Percentiles rank a stretch among this genome's conserved stretches.
Conservation (phyloP, 331 rosid genomes). For the Rhamnella rubrinervis region DNA sequence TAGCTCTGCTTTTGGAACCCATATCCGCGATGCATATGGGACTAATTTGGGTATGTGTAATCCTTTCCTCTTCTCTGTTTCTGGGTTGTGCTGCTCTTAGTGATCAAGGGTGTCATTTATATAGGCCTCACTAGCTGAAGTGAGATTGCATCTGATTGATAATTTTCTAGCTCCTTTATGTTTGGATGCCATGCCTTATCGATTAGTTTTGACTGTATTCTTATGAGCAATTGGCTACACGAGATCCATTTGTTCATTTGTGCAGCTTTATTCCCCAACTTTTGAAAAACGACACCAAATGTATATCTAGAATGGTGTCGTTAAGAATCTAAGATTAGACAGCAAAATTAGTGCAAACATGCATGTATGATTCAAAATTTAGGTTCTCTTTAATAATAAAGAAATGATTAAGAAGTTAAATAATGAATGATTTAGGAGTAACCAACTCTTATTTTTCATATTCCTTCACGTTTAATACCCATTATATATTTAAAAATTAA, state of each 20-base stretch:
- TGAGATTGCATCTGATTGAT: background rate
- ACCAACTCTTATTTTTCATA: no score
- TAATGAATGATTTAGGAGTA: no score
- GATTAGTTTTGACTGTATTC: background rate
- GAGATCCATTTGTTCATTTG: background rate
- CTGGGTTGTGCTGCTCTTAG: background rate
- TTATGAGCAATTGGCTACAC: background rate
- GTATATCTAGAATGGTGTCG: no score
- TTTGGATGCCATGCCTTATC: background rate
- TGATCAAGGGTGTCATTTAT: background rate
- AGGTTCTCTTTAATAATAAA: no score
- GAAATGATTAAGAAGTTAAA: no score
- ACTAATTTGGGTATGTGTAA: background rate
- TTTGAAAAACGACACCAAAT: background rate
- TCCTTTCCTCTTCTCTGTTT: background rate
- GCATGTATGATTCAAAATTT: no score
- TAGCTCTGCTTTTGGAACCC: constrained; percentile 34
- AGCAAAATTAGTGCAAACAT: no score
- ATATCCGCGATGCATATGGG: constrained; percentile 18
- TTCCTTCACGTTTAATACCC: no score
- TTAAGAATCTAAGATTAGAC: no score
- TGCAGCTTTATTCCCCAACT: constrained; percentile 25
- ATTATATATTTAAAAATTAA: no score
- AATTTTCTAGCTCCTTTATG: background rate
- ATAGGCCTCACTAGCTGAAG: constrained; percentile 4